Evolutionary conservation across 169 alveolate species (phyloP).

Genomic region (Plasmodium adleri): DNA sequence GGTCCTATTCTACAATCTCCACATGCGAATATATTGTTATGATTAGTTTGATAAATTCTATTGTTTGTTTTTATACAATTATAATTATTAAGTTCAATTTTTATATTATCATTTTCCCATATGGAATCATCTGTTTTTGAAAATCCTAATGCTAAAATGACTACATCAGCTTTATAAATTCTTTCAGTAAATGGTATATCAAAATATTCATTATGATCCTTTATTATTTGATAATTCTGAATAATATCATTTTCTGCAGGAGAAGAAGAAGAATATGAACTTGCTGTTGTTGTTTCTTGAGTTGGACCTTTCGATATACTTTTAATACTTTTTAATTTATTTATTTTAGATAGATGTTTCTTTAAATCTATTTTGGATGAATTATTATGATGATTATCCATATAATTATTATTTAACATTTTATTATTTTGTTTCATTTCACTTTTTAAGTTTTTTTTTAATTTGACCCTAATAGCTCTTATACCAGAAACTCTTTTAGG

Average conservation of each 20-base stretch:
- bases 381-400: neutral
- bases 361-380: constrained; percentile 1
- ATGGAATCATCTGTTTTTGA: constrained; percentile 80
- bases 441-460: constrained; percentile 9
- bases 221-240: constrained; percentile 37
- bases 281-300: constrained; percentile 28
- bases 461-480: constrained; percentile 76
- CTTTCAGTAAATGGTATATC: constrained; percentile 80
- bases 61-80: constrained; percentile 71
- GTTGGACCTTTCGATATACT: neutral
- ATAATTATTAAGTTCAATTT: constrained; percentile 65
- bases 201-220: constrained; percentile 36
- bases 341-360: constrained; percentile 6
- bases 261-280: constrained; percentile 19
- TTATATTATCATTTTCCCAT: constrained; percentile 77
- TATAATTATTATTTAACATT: neutral
- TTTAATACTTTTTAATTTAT: constrained; percentile 11
- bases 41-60: constrained; percentile 63
- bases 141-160: constrained; percentile 82
- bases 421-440: constrained; percentile 1
- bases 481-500: constrained; percentile 79
- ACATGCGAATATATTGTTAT: constrained; percentile 79
- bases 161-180: constrained; percentile 79
- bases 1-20: constrained; percentile 86
- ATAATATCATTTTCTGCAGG: constrained; percentile 10